These are phyloP conservation scores for Gnomoniopsis sp. DNA, from an alignment of 2,329 filamentous ascomycete species.

Conservation along the genomic window DNA sequence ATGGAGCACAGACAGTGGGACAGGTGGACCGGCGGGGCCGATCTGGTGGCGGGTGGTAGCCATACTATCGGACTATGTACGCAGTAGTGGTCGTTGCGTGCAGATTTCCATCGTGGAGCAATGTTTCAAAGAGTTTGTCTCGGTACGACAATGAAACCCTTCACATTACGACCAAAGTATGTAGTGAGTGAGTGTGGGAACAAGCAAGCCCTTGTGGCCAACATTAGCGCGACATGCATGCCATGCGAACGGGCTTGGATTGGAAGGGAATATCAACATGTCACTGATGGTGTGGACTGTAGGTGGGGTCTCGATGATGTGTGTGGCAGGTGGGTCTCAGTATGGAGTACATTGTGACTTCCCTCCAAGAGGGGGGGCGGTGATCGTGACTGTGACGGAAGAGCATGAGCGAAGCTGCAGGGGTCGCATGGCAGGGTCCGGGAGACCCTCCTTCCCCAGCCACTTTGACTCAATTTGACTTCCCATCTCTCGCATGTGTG, in stretches of 20 bases:
- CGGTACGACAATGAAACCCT: too few relatives aligned
- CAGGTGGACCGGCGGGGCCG: not conserved
- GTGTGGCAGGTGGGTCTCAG: not conserved
- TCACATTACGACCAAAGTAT: too few relatives aligned
- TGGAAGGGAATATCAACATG: not conserved
- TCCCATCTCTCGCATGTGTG: too few relatives aligned
- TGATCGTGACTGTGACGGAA: not conserved
- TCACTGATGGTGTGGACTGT: not conserved
- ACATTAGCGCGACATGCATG: not conserved
- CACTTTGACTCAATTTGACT: too few relatives aligned
- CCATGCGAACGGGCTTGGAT: not conserved
- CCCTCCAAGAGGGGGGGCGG: too few relatives aligned
- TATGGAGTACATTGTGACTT: not conserved
- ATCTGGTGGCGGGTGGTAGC: not conserved
- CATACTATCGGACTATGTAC: not conserved
- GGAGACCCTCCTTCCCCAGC: too few relatives aligned
- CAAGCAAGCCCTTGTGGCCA: not conserved
- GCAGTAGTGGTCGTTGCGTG: not conserved
- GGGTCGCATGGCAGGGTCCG: not conserved
- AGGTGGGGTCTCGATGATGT: not conserved
- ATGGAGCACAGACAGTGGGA: slow-evolving; percentile 8
- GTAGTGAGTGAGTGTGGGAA: not conserved
- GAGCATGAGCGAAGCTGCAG: not conserved
- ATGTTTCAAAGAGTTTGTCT: not conserved
- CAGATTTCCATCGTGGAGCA: not conserved